phyloP scores from a whole-genome alignment of 2,329 filamentous ascomycete genomes.

The Plectosphaerella plurivora region DNA sequence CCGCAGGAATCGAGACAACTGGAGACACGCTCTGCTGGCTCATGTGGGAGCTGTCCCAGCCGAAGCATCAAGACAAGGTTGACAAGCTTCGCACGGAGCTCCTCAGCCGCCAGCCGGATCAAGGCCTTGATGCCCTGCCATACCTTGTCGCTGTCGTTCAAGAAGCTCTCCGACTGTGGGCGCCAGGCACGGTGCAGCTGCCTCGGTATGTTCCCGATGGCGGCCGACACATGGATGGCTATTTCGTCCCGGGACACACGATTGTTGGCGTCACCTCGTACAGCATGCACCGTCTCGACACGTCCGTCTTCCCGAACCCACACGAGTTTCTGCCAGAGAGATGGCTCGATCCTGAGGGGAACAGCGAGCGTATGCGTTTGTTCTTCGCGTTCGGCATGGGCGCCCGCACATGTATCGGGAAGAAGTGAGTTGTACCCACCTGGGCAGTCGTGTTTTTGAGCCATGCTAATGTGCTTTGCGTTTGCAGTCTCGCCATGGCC shows the following conservation, averaged over 20 bases:
- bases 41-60: slow-evolving; percentile 2
- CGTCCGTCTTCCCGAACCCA: slow-evolving; percentile 9
- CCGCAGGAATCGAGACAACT: slow-evolving; percentile 23
- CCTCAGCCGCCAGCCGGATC: neutral
- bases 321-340: slow-evolving; percentile 12
- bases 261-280: slow-evolving; percentile 12
- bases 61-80: neutral
- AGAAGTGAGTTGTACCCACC: neutral
- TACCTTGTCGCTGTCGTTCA: slow-evolving; percentile 8
- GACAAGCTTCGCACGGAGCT: neutral
- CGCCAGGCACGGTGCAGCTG: slow-evolving; percentile 8
- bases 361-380: neutral
- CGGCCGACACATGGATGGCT: slow-evolving; percentile 13
- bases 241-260: slow-evolving; percentile 13
- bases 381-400: neutral
- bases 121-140: slow-evolving; percentile 3
- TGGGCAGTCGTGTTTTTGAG: too few relatives aligned
- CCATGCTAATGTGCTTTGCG: too few relatives aligned
- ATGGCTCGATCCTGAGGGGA: slow-evolving; percentile 10
- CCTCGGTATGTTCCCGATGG: slow-evolving; percentile 13
- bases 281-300: slow-evolving; percentile 10
- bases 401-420: neutral
- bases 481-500: slow-evolving; percentile 1
- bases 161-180: slow-evolving; percentile 7
- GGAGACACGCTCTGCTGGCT: slow-evolving; percentile 6